Conservation (phyloP, 2,329 filamentous ascomycete genomes). For the Aspergillus transmontanensis region DNA sequence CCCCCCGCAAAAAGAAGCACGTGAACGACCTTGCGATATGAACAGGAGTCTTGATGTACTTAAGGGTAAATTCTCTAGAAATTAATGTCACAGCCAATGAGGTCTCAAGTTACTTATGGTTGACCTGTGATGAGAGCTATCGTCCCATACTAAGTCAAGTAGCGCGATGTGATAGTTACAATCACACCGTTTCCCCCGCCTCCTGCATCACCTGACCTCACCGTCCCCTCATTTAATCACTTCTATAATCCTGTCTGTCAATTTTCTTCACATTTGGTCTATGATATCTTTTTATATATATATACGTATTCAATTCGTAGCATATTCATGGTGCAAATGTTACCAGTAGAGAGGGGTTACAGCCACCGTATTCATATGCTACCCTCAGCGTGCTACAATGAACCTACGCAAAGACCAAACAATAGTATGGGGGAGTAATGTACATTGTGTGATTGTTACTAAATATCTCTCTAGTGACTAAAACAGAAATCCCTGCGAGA, state of each 20-base stretch:
- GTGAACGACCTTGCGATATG: not conserved
- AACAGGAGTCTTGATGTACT: not conserved
- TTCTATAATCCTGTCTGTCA: not conserved
- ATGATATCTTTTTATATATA: not conserved
- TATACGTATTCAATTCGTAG: too few relatives aligned
- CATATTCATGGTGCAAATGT: too few relatives aligned
- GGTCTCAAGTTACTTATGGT: not conserved
- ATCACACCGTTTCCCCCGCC: constrained; percentile 5
- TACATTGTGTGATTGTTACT: not conserved
- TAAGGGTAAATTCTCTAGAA: not conserved
- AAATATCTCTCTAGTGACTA: not conserved
- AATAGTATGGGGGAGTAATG: not conserved
- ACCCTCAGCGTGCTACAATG: too few relatives aligned
- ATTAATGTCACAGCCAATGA: not conserved
- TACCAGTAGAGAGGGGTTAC: too few relatives aligned
- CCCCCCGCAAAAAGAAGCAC: not conserved
- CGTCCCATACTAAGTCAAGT: not conserved
- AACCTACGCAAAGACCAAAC: not conserved
- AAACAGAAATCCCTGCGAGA: not conserved
- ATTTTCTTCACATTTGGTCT: not conserved
- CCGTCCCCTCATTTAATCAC: not conserved
- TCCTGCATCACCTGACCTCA: not conserved
- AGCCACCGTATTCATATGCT: too few relatives aligned
- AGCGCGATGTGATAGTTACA: not conserved
- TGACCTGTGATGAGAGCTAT: not conserved